Conservation (phyloP, 345 rosid species). For the Sonneratia caseolaris region DNA sequence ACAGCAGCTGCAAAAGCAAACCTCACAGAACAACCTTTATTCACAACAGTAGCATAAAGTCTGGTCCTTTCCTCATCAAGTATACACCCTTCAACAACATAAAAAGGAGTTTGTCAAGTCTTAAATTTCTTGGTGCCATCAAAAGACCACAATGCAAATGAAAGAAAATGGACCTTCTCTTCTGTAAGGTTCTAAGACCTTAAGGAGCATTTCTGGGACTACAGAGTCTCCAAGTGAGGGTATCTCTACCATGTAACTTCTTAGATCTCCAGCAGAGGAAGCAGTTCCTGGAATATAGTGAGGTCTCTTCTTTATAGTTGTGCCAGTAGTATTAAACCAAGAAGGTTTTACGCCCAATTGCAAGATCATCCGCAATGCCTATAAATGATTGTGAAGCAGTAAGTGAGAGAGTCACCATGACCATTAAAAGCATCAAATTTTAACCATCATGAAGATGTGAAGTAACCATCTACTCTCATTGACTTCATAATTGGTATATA, state of each 20-base stretch:
- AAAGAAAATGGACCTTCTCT: slow-evolving; percentile 49
- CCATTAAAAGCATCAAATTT: not conserved
- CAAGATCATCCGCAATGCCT: slow-evolving; percentile 95
- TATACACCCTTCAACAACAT: slow-evolving; percentile 51
- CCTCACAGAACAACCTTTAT: slow-evolving; percentile 71
- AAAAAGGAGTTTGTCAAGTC: not conserved
- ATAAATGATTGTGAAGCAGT: not conserved
- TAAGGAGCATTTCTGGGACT: slow-evolving; percentile 93
- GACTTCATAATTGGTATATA: not conserved
- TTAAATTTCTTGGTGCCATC: not conserved
- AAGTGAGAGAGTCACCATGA: too few species aligned
- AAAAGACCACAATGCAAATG: slow-evolving; percentile 2
- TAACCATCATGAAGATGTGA: not conserved
- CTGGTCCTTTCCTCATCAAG: slow-evolving; percentile 84
- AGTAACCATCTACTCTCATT: not conserved
- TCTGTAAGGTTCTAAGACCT: slow-evolving; percentile 85
- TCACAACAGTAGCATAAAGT: slow-evolving; percentile 70
- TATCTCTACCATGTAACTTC: slow-evolving; percentile 74
- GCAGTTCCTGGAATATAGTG: slow-evolving; percentile 64
- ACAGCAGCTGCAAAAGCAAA: slow-evolving; percentile 96
- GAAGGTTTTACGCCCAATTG: slow-evolving; percentile 92
- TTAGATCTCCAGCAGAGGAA: slow-evolving; percentile 63
- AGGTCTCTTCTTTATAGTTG: slow-evolving; percentile 61
- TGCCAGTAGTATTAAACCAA: slow-evolving; percentile 86
- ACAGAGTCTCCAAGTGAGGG: slow-evolving; percentile 81